phyloP scores from a whole-genome alignment of 1,284 basidiomycete species.

The Boletus hoseneyae region DNA sequence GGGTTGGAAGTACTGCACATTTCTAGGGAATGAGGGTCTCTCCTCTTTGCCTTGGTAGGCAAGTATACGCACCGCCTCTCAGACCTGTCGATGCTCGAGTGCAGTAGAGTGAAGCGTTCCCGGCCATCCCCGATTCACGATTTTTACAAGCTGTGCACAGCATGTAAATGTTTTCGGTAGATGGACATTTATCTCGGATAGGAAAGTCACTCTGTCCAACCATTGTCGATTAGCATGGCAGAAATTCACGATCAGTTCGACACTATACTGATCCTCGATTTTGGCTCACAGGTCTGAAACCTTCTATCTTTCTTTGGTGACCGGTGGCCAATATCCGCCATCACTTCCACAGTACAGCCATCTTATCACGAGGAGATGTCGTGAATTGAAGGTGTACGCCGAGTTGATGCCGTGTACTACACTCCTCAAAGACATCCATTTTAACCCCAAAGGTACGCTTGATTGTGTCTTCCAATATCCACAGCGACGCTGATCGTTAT shows the following conservation, averaged over 20 bases:
- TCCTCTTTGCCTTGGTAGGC: too few species aligned
- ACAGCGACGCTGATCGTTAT: background rate
- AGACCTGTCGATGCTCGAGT: too few species aligned
- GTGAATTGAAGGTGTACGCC: conserved; percentile 97
- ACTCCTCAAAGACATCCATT: conserved; percentile 84
- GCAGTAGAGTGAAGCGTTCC: too few species aligned
- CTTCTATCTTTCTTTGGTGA: background rate
- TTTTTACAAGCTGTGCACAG: too few species aligned
- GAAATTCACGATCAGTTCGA: conserved; percentile 96
- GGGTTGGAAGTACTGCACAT: conserved; percentile 12
- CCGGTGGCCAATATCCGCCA: conserved; percentile 3
- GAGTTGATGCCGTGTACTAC: conserved; percentile 98
- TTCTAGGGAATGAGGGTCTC: background rate
- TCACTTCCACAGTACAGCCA: conserved; percentile 79
- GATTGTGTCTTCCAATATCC: background rate
- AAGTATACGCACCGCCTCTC: too few species aligned
- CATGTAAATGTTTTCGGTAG: too few species aligned
- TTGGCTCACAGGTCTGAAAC: conserved; percentile 85
- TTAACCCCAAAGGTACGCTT: conserved; percentile 87
- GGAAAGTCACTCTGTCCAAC: background rate
- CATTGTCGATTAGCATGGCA: conserved; percentile 39
- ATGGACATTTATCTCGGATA: too few species aligned
- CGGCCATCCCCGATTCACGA: too few species aligned
- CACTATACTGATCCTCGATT: conserved; percentile 95
- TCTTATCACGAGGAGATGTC: conserved; percentile 96